These are phyloP conservation scores for Alternaria novae-zelandiae DNA, from an alignment of 2,329 filamentous ascomycete genomes.

Conservation along the genomic window DNA sequence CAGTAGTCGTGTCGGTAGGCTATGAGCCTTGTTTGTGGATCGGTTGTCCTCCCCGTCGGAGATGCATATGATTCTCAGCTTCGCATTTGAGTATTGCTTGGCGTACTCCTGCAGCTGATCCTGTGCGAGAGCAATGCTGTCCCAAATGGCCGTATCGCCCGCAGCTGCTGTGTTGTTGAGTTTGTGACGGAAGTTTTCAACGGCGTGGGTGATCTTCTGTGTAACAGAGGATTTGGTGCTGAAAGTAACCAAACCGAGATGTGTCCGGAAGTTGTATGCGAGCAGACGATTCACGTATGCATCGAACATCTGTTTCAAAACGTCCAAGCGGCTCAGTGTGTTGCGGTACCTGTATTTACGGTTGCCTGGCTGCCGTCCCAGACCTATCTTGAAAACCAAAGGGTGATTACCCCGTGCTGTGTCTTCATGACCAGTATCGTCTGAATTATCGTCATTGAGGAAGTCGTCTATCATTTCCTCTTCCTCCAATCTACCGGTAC, in stretches of 20 bases:
- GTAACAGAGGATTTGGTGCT: not conserved
- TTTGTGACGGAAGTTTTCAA: not conserved
- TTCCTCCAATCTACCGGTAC: too few species aligned
- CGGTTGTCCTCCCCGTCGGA: not conserved
- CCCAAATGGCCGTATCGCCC: not conserved
- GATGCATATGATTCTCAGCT: not conserved
- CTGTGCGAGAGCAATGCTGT: not conserved
- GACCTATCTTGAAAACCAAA: too few species aligned
- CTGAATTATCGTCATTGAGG: too few species aligned
- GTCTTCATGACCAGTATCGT: too few species aligned
- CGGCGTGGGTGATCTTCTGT: not conserved
- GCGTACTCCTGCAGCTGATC: not conserved
- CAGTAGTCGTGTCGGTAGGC: conserved; percentile 30
- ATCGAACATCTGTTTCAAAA: not conserved
- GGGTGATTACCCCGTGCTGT: too few species aligned
- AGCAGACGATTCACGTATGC: not conserved
- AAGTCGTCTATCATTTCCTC: too few species aligned
- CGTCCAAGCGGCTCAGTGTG: not conserved
- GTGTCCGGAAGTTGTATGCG: not conserved
- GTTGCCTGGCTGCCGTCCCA: too few species aligned
- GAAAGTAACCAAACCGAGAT: not conserved
- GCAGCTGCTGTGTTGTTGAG: not conserved
- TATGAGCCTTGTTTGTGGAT: conserved; percentile 15
- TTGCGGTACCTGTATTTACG: too few species aligned
- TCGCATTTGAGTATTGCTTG: not conserved